Conservation (phyloP, 1,139 yeast genomes). For the Yarrowia galli region DNA sequence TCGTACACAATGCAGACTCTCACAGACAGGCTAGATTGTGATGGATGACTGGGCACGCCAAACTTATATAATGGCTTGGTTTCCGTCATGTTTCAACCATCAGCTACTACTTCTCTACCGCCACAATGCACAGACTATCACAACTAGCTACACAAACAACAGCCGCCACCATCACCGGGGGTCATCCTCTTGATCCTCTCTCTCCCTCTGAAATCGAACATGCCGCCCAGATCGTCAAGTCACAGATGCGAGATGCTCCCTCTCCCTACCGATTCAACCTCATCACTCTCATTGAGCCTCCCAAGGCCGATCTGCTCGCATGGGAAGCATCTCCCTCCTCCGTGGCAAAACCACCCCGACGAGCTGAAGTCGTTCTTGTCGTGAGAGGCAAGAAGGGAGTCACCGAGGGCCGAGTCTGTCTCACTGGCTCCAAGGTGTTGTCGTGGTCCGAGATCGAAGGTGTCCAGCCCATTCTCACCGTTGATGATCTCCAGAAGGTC, state of each 20-base stretch:
- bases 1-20: no score
- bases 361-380: slow-evolving; percentile 69
- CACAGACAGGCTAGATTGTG: no score
- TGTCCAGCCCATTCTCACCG: slow-evolving; percentile 77
- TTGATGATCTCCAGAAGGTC: slow-evolving; percentile 67
- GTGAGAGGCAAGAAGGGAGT: slow-evolving; percentile 66
- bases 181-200: slow-evolving; percentile 77
- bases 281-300: slow-evolving; percentile 73
- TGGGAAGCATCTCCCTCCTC: slow-evolving; percentile 64
- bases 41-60: no score
- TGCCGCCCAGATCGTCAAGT: slow-evolving; percentile 55
- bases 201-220: slow-evolving; percentile 63
- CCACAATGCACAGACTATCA: slow-evolving; percentile 15
- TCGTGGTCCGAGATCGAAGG: slow-evolving; percentile 61
- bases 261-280: slow-evolving; percentile 60
- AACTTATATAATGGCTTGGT: background rate
- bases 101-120: background rate
- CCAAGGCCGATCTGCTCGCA: slow-evolving; percentile 63
- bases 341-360: slow-evolving; percentile 62
- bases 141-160: slow-evolving; percentile 52
- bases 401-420: slow-evolving; percentile 72
- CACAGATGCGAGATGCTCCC: slow-evolving; percentile 56
- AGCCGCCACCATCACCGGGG: slow-evolving; percentile 50
- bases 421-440: slow-evolving; percentile 58
- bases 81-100: background rate